Percentiles rank a stretch among this genome's conserved stretches.
These are phyloP conservation scores for Colletotrichum acutatum DNA, from an alignment of 2,329 filamentous ascomycete genomes.

Conservation along the genomic window DNA sequence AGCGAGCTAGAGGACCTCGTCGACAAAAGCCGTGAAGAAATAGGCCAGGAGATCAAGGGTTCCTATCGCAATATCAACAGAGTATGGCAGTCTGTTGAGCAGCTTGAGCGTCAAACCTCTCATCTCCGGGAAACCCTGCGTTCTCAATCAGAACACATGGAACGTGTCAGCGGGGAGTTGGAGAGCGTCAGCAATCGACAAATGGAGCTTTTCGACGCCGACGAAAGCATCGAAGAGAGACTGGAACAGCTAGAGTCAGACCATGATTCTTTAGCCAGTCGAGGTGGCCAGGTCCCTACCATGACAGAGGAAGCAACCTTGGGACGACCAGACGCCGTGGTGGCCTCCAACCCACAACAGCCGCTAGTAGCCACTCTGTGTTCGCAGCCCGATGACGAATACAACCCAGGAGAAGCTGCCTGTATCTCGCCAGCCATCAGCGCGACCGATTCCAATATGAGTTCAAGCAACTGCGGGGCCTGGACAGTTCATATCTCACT, in stretches of 20 bases:
- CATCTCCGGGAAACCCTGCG: constrained; percentile 49
- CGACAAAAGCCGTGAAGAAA: constrained; percentile 63
- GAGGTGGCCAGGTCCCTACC: constrained; percentile 20
- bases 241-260: constrained; percentile 61
- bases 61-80: constrained; percentile 65
- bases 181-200: constrained; percentile 59
- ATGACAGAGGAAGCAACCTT: not conserved
- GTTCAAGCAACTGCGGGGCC: constrained; percentile 41
- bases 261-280: constrained; percentile 15
- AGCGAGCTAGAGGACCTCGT: constrained; percentile 64
- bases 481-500: constrained; percentile 72
- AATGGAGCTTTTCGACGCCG: constrained; percentile 61
- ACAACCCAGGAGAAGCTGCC: too few relatives aligned
- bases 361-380: not conserved
- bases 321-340: not conserved
- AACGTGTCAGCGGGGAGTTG: constrained; percentile 52
- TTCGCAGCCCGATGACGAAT: not conserved
- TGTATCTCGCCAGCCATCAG: constrained; percentile 6
- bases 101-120: constrained; percentile 52
- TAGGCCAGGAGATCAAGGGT: constrained; percentile 63
- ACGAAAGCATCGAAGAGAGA: constrained; percentile 64
- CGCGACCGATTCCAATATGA: not conserved
- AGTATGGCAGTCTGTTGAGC: constrained; percentile 63
- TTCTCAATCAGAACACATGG: constrained; percentile 54
- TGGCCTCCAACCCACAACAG: not conserved